A percentile compares a stretch with the other conserved stretches of the same genome.
These are phyloP conservation scores for Alternaria sp. DNA, from an alignment of 2,329 filamentous ascomycete species.

Conservation along the genomic window DNA sequence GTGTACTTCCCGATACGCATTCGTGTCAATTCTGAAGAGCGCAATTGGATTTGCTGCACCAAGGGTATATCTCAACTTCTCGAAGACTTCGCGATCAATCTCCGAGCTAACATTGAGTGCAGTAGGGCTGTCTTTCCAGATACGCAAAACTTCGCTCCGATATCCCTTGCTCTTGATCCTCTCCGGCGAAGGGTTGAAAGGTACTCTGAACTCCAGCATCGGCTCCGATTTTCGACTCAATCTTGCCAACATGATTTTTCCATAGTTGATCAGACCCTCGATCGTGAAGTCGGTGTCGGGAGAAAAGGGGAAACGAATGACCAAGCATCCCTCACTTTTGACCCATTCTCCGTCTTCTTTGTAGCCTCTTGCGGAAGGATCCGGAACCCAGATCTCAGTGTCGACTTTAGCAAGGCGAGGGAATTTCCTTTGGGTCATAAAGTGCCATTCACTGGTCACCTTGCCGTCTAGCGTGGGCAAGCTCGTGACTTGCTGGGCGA, in stretches of 20 bases:
- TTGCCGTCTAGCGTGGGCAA: slow-evolving; percentile 53
- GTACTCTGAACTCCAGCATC: slow-evolving; percentile 70
- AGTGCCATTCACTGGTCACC: slow-evolving; percentile 64
- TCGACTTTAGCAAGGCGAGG: slow-evolving; percentile 74
- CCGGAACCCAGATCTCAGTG: slow-evolving; percentile 72
- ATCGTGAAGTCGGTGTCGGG: slow-evolving; percentile 44
- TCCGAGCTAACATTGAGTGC: slow-evolving; percentile 55
- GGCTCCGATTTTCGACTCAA: slow-evolving; percentile 56
- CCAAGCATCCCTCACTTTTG: slow-evolving; percentile 65
- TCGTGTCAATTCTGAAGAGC: slow-evolving; percentile 71
- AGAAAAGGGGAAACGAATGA: slow-evolving; percentile 68
- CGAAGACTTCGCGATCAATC: slow-evolving; percentile 61
- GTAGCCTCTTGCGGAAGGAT: slow-evolving; percentile 62
- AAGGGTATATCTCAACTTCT: slow-evolving; percentile 69
- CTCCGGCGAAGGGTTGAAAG: slow-evolving; percentile 65
- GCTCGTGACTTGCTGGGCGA: slow-evolving; percentile 67
- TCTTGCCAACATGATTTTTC: slow-evolving; percentile 43
- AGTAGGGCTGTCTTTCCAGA: slow-evolving; percentile 67
- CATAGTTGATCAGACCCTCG: slow-evolving; percentile 41
- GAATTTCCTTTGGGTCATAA: slow-evolving; percentile 73
- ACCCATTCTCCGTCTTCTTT: slow-evolving; percentile 57
- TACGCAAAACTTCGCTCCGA: slow-evolving; percentile 64
- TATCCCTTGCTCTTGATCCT: slow-evolving; percentile 68
- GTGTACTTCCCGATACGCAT: slow-evolving; percentile 63
- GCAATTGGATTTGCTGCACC: slow-evolving; percentile 70